phyloP scores from a whole-genome alignment of 75 land plant genomes.

The Adiantum capillusveneris region DNA sequence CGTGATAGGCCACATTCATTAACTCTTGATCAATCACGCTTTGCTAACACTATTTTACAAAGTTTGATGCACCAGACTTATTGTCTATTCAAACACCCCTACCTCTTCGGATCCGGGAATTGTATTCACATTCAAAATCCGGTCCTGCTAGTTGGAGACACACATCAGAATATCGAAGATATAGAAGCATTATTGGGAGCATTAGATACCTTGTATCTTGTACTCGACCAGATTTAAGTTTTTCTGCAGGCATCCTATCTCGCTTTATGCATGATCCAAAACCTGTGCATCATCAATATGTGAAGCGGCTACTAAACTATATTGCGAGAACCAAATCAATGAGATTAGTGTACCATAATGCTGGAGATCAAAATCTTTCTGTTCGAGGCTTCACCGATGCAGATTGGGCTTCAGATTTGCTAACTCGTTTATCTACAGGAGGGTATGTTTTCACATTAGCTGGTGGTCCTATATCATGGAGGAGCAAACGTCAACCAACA shows the following conservation, averaged over 20 bases:
- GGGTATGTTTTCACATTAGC: constrained; percentile 7
- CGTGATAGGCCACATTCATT: no score
- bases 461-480: constrained; percentile 11
- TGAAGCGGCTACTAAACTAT: constrained; percentile 10
- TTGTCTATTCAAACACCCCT: not conserved
- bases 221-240: constrained; percentile 8
- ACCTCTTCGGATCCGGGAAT: not conserved
- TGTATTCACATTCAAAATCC: not conserved
- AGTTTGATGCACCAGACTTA: not conserved
- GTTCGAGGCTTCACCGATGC: not conserved
- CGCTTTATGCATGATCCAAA: constrained; percentile 2
- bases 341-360: not conserved
- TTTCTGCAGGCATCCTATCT: not conserved
- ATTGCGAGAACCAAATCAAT: constrained; percentile 8
- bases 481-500: constrained; percentile 8
- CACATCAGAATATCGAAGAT: no score
- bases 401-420: constrained; percentile 10
- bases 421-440: not conserved
- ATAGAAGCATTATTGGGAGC: not conserved
- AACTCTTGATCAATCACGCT: no score
- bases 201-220: constrained; percentile 3
- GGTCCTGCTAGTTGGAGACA: not conserved
- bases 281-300: constrained; percentile 6
- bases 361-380: not conserved
- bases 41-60: not conserved